Evolutionary conservation across 768 basidiomycete species (phyloP), one percentile per base, ranked within the genome.

Genomic region (Trametes cubensis): DNA sequence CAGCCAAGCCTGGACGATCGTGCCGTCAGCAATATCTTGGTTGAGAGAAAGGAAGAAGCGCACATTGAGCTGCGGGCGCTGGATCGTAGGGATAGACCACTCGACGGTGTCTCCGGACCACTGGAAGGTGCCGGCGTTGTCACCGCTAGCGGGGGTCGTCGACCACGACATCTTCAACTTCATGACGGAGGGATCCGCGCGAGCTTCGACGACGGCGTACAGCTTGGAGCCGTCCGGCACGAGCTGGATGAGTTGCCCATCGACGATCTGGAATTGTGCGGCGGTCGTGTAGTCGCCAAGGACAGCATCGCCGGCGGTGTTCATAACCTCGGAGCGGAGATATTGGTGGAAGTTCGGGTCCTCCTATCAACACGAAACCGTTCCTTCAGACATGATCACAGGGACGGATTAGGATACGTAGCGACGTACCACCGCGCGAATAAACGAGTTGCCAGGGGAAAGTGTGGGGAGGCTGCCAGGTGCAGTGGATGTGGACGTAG

Each of bases 301-400:
- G 46, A 86, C 81, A 4, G 83, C 84, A 39, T 77, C 72, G 0
- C 78, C 77, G 6, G 78, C 76, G 18, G 77, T 79, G 64, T 75
- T 63, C 20, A 72, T 64, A 0, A 78, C 75, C 64, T 83, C 77
- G 18, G 85, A 84, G 45, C 79, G 80, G 38, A 87, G 80, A 70
- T 86, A 86, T 65, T 84, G 77, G 72, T 84, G 85, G 80, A 84
- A 85, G 72, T 85, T 83, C 4, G 83, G 83, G 39, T 78, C 80
- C 60, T 78, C 81, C 83, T 85, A 61, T 8, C 17, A 26, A 51
- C 49, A 13, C 64, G 58, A 41, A 23, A 21, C 38, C 5, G 5
- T 55, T 15, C 34, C 25, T 46, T 8, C 47, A 15, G 13, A 20
- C 41, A 62, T 3, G 23, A 23, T 45, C n/a, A 0, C 17, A 49